Base-by-base conservation (phyloP, 352 stramenopile genomes). In the Globisporangium recalcitrans region DNA sequence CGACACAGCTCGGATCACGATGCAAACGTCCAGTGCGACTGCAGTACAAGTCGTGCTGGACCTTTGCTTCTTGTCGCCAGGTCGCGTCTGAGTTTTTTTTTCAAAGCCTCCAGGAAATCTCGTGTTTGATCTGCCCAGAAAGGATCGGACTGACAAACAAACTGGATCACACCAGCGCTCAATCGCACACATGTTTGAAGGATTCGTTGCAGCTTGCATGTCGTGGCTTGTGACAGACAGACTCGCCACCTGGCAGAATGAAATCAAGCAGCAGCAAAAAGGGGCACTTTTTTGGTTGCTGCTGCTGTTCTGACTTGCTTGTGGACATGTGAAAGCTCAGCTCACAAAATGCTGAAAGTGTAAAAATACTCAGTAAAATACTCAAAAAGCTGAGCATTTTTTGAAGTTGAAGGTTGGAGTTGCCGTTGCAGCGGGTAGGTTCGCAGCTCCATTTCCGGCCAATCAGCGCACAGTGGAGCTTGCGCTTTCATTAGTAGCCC, bases 371-470 rank as follows among this genome's bases (percentile, higher is more conserved):
- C n/a, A n/a, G 1, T 40, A 13, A 11, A 19, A 24, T 34, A 29
- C 1, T 11, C 19, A 21, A 46, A 38, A 58, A 9, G 13, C 9
- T 3, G 19, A 44, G 8, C 3, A 21, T 6, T n/a, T 14, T 14
- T 44, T 44, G 38, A 14, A 44, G 49, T 22, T n/a, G 53, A 27
- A 52, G 21, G 52, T 59, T 59, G 52, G 24, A 51, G 53, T 60
- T 60, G 53, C 32, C 26, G 53, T 60, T 60, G 21, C 32, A 42
- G 11, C 27, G 16, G 27, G 2, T 22, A 48, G 42, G 32, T 38
- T 16, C 10, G n/a, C n/a, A n/a, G 19, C n/a, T 16, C 8, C 52
- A 29, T n/a, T 40, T 46, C 21, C 7, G 13, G 4, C 55, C 34
- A 59, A 59, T 59, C 22, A 56, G 8, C 14, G 27, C 38, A 10